Conservation (phyloP, 2,329 filamentous ascomycete genomes). For the Fusarium camptoceras region DNA sequence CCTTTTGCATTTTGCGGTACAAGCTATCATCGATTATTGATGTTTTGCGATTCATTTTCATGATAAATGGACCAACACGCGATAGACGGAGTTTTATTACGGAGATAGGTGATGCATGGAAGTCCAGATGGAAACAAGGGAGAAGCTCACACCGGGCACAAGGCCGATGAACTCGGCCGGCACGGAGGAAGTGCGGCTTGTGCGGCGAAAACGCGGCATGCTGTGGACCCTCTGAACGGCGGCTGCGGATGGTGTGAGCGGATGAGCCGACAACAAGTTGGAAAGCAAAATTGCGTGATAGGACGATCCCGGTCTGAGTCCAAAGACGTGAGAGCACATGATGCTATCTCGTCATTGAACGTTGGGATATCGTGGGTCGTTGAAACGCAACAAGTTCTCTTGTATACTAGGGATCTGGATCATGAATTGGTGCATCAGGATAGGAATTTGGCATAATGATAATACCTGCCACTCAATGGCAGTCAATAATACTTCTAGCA, state of each 20-base stretch:
- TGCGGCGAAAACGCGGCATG: constrained; percentile 46
- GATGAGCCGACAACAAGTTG: constrained; percentile 33
- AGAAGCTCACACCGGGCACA: constrained; percentile 30
- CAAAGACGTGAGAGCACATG: constrained; percentile 29
- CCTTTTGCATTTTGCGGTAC: constrained; percentile 19
- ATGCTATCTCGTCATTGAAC: constrained; percentile 12
- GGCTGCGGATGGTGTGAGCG: constrained; percentile 29
- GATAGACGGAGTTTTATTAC: constrained; percentile 35
- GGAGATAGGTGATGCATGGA: constrained; percentile 9
- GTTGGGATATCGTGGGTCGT: constrained; percentile 14
- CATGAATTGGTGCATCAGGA: constrained; percentile 17
- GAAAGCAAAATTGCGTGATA: constrained; percentile 44
- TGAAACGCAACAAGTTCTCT: constrained; percentile 14
- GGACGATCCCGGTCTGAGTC: constrained; percentile 30
- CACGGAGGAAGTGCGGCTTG: constrained; percentile 40
- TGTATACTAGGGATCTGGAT: constrained; percentile 23
- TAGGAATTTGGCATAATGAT: constrained; percentile 31
- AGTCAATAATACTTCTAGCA: constrained; percentile 23
- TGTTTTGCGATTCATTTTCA: constrained; percentile 28
- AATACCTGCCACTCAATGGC: constrained; percentile 28
- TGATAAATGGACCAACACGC: constrained; percentile 15
- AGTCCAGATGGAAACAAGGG: constrained; percentile 17
- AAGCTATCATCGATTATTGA: constrained; percentile 4
- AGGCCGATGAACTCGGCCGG: constrained; percentile 36
- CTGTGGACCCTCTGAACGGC: constrained; percentile 19